Evolutionary conservation across 768 basidiomycete species (phyloP).

Genomic region (Tylopilus intermedius): DNA sequence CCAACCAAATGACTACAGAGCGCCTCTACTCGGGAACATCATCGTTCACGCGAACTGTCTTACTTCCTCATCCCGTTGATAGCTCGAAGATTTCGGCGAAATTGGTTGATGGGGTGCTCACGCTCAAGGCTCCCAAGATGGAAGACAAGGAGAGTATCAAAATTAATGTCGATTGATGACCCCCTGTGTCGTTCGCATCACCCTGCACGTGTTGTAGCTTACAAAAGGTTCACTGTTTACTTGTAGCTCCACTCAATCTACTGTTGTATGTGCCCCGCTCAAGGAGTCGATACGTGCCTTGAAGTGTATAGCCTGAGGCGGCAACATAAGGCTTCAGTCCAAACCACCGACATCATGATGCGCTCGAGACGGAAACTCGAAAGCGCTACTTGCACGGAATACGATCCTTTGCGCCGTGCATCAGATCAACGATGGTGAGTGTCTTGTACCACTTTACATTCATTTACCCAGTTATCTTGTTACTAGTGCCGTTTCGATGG

Average conservation of each 20-base stretch:
- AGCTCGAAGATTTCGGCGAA: constrained; percentile 54
- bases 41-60: constrained; percentile 64
- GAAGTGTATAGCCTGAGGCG: no score
- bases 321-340: no score
- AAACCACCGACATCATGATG: constrained; percentile 18
- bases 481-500: constrained; percentile 46
- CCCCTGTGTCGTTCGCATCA: neutral
- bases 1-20: constrained; percentile 54
- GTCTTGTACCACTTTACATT: constrained; percentile 6
- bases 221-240: neutral
- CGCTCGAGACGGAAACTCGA: constrained; percentile 37
- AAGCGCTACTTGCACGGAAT: constrained; percentile 33
- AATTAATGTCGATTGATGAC: constrained; percentile 34
- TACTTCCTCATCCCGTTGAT: constrained; percentile 64
- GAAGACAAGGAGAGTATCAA: constrained; percentile 53
- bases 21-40: constrained; percentile 52
- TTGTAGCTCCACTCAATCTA: constrained; percentile 9
- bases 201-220: neutral
- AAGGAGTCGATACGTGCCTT: no score
- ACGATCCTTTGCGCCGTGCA: constrained; percentile 44
- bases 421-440: constrained; percentile 54
- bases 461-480: no score
- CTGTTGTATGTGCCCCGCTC: no score
- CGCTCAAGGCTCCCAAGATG: constrained; percentile 53
- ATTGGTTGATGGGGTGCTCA: constrained; percentile 66